Evolutionary conservation across 495 filamentous ascomycete genomes (phyloP).

Genomic region (Lichenothelia convexa): DNA sequence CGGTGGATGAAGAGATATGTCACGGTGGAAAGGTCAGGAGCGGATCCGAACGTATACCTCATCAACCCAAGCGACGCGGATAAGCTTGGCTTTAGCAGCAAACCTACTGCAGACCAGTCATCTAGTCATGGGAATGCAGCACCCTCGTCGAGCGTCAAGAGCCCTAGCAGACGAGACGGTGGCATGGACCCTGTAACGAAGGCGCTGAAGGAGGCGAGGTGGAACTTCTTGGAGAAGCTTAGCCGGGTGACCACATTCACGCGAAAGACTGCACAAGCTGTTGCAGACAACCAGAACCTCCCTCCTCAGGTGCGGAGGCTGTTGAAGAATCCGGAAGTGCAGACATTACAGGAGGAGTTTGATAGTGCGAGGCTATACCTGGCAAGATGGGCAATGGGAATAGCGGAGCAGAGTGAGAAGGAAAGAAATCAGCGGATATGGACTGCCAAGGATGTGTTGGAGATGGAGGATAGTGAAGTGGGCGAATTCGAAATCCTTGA

Average conservation of each 20-base stretch:
- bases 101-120: conserved; percentile 28
- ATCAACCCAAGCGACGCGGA: conserved; percentile 78
- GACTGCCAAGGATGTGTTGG: conserved; percentile 81
- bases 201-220: conserved; percentile 84
- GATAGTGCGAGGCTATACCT: conserved; percentile 89
- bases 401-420: conserved; percentile 84
- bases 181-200: conserved; percentile 94
- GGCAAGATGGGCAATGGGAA: conserved; percentile 95
- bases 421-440: conserved; percentile 74
- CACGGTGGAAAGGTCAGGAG: conserved; percentile 57
- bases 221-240: conserved; percentile 88
- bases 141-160: conserved; percentile 9
- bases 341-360: conserved; percentile 89
- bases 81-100: conserved; percentile 57
- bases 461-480: conserved; percentile 82
- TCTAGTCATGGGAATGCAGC: conserved; percentile 10
- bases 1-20: conserved; percentile 79
- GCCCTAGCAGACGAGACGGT: conserved; percentile 35
- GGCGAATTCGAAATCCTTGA: conserved; percentile 93
- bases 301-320: conserved; percentile 73
- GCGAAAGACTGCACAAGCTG: conserved; percentile 72
- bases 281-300: conserved; percentile 72
- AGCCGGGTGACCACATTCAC: conserved; percentile 95
- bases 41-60: conserved; percentile 76
- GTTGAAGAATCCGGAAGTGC: conserved; percentile 84